phyloP scores from a whole-genome alignment of 1,284 basidiomycete genomes.

The Rhodotorula sp. region DNA sequence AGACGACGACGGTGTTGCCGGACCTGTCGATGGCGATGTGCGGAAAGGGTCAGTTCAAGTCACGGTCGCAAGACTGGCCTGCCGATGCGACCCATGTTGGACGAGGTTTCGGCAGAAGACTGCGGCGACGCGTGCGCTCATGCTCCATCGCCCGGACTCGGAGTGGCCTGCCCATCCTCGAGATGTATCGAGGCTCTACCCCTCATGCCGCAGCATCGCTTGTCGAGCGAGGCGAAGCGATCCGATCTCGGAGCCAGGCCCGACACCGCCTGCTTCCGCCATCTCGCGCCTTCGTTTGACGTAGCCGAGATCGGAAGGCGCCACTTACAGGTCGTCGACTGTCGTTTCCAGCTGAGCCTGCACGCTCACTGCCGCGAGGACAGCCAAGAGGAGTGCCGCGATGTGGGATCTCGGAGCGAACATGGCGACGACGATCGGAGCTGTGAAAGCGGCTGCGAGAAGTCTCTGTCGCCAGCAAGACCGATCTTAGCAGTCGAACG shows the following conservation, averaged over 20 bases:
- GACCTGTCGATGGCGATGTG: slow-evolving; percentile 2
- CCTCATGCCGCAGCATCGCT: too few species aligned
- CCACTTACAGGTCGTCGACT: neutral
- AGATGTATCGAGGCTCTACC: too few species aligned
- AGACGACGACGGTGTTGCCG: slow-evolving; percentile 28
- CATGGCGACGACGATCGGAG: neutral
- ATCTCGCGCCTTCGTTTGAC: neutral
- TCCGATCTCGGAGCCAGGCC: neutral
- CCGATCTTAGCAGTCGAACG: too few species aligned
- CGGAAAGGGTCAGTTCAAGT: neutral
- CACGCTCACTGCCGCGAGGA: neutral
- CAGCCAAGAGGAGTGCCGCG: neutral
- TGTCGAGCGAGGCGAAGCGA: too few species aligned
- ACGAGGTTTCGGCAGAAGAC: too few species aligned
- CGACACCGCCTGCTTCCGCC: neutral
- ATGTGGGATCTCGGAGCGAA: neutral
- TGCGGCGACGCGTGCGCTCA: too few species aligned
- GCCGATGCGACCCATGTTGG: neutral
- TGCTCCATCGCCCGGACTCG: too few species aligned
- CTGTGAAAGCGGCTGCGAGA: neutral
- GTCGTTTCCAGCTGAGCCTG: neutral
- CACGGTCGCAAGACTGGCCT: neutral
- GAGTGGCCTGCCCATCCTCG: too few species aligned
- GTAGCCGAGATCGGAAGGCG: neutral
- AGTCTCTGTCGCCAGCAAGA: too few species aligned